Evolutionary conservation across 148 eudicot species (phyloP).

Genomic region (Chenopodium formosanum): DNA sequence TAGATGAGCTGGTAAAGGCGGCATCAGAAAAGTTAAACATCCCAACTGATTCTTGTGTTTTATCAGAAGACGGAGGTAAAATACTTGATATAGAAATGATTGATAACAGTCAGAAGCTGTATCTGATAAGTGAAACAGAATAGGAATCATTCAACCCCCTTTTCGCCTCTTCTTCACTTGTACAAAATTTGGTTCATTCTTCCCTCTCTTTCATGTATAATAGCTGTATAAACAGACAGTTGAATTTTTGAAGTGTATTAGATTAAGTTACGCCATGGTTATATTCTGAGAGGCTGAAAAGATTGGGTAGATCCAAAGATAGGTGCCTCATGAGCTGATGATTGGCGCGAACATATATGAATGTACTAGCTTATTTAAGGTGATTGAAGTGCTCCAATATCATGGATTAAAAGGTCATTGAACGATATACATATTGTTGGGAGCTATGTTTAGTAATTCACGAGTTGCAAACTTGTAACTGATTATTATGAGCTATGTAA

Average conservation of each 20-base stretch:
- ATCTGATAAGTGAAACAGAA: conserved; percentile 42
- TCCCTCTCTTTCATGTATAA: not conserved
- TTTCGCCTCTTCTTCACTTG: not conserved
- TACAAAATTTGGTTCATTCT: not conserved
- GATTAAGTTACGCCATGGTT: not conserved
- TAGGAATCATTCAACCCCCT: conserved; percentile 9
- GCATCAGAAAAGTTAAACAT: conserved; percentile 52
- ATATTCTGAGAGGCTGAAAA: not conserved
- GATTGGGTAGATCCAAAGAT: not conserved
- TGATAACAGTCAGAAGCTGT: conserved; percentile 68
- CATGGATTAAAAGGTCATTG: too few relatives aligned
- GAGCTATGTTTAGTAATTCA: too few relatives aligned
- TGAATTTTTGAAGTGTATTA: not conserved
- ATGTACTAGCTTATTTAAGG: too few relatives aligned
- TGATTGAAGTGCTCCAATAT: too few relatives aligned
- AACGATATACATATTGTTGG: too few relatives aligned
- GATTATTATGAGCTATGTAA: too few relatives aligned
- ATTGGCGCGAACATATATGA: not conserved
- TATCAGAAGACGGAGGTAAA: conserved; percentile 80
- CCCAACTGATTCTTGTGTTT: conserved; percentile 37
- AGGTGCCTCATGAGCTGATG: not conserved
- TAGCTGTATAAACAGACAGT: not conserved
- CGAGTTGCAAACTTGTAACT: too few relatives aligned
- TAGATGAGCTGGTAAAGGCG: conserved; percentile 48
- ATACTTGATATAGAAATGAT: conserved; percentile 74